Evolutionary conservation across 768 basidiomycete species (phyloP), one percentile per base, ranked within the genome.

Genomic region (Crucibulum laeve): DNA sequence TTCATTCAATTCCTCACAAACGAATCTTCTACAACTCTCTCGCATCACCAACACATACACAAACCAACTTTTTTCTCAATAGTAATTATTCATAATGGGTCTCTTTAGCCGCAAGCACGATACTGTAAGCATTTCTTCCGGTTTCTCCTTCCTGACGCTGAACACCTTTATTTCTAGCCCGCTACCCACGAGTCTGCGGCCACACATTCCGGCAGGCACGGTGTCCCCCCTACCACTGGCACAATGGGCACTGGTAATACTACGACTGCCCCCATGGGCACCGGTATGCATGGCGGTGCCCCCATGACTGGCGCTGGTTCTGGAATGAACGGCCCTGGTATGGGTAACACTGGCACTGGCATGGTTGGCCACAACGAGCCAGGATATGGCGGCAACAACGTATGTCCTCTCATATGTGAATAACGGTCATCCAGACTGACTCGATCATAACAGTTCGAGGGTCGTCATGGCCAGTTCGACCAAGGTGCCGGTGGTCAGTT

Each of bases 401-500:
- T 30, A 8, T 8, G 8, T 30, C n/a, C 8, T 8, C 28, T 30
- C n/a, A 30, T 8, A 30, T 30, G 28, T 8, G n/a, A 33, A 22
- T 36, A n/a, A 19, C 33, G 25, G 32, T 17, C 6, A 25, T n/a
- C 19, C 10, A 2, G 13, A 35, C 28, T 24, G 34, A 22, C 18
- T 45, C 21, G 36, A 21, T 15, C 18, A 25, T 26, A 25, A 14
- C 6, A 34, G 6, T 6, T 30, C 28, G n/a, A 10, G 8, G 8
- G 28, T 30, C n/a, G 8, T 30, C 18, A 13, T 36, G 13, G 11
- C 8, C 19, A 36, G 35, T 36, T 14, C 18, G 35, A 36, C 11
- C 46, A 42, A 42, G 44, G 30, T 2, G 38, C 47, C 14, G 39
- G 45, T 25, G 49, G 46, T n/a, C n/a, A n/a, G 17, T 7, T 17